Conservation (phyloP, 306 rosid genomes). For the Fagus sylvatica region DNA sequence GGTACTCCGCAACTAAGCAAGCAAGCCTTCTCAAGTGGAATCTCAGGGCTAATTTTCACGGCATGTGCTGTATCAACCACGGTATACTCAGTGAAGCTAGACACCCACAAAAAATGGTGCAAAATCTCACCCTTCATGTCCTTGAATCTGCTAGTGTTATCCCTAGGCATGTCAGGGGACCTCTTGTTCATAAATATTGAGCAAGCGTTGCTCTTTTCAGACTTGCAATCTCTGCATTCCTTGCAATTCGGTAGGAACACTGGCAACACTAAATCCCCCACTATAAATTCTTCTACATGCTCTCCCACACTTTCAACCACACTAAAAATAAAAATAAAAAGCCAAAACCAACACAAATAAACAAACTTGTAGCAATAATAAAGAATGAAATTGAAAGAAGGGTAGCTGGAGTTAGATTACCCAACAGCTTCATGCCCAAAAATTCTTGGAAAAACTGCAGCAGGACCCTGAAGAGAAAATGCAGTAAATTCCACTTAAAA, state of each 20-base stretch:
- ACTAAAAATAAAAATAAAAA: constrained; percentile 9
- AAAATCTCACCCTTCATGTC: constrained; percentile 48
- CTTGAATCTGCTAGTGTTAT: constrained; percentile 56
- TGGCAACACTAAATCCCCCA: constrained; percentile 58
- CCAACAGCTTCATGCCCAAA: constrained; percentile 74
- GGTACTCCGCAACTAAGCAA: constrained; percentile 67
- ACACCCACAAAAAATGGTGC: constrained; percentile 46
- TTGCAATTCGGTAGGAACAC: constrained; percentile 51
- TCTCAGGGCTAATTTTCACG: constrained; percentile 41
- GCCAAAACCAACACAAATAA: background rate
- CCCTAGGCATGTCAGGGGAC: constrained; percentile 42
- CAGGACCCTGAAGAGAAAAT: constrained; percentile 11
- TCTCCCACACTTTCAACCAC: constrained; percentile 68
- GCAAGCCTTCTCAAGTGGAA: constrained; percentile 57
- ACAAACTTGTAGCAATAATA: background rate
- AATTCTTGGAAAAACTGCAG: constrained; percentile 30
- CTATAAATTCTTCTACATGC: constrained; percentile 51
- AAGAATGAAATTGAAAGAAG: background rate
- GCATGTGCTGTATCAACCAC: constrained; percentile 52
- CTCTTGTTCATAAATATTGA: background rate
- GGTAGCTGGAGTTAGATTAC: constrained; percentile 17
- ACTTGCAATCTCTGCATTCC: constrained; percentile 61
- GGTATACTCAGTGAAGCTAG: constrained; percentile 67
- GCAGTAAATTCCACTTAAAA: background rate
- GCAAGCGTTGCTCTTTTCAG: constrained; percentile 52